Evolutionary conservation across 257 asterid species (phyloP).

Genomic region (Primulina eburnea): DNA sequence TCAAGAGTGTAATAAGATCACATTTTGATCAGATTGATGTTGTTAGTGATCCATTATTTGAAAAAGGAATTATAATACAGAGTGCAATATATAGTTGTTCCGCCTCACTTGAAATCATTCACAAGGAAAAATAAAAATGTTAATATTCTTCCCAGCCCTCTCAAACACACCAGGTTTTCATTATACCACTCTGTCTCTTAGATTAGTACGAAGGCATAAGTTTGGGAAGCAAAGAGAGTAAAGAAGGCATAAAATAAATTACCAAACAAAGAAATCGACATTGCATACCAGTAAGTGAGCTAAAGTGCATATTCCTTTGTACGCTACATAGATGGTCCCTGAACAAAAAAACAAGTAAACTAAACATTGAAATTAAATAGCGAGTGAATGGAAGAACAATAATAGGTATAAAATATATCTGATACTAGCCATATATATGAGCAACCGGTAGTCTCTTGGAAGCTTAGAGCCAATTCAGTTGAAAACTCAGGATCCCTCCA

Average conservation of each 20-base stretch:
- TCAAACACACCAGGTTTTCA: background rate
- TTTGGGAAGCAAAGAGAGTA: background rate
- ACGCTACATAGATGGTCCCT: constrained; percentile 89
- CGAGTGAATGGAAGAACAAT: constrained; percentile 9
- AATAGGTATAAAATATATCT: constrained; percentile 9
- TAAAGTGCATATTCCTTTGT: constrained; percentile 84
- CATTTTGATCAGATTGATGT: background rate
- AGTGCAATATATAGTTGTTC: background rate
- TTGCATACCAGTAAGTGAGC: constrained; percentile 72
- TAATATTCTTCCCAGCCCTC: background rate
- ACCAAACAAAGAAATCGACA: background rate
- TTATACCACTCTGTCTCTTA: background rate
- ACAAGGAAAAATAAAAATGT: background rate
- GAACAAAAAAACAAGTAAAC: constrained; percentile 25
- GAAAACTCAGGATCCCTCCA: constrained; percentile 96
- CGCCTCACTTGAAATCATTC: background rate
- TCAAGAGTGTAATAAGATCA: constrained; percentile 3
- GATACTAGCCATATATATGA: constrained; percentile 87
- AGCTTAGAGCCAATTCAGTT: constrained; percentile 97
- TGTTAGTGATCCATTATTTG: background rate
- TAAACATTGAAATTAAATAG: constrained; percentile 18
- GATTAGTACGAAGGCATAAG: background rate
- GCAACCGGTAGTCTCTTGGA: constrained; percentile 96
- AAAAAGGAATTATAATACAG: background rate
- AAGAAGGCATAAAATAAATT: background rate